Evolutionary conservation across 441 rosid species (phyloP).

Genomic region (Populus hybrid): DNA sequence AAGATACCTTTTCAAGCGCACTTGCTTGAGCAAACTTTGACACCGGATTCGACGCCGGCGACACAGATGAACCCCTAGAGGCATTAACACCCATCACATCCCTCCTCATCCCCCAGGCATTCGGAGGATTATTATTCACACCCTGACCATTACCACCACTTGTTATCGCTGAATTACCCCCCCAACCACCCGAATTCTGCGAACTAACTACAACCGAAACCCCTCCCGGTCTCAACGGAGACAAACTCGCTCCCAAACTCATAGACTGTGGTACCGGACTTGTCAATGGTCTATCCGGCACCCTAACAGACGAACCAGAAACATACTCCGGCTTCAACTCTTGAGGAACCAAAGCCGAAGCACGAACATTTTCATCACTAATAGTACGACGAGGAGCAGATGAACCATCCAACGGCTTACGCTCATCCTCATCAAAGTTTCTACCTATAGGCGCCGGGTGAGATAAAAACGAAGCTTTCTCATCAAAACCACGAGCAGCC

Average conservation of each 20-base stretch:
- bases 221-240: background rate
- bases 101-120: slow-evolving; percentile 20
- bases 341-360: background rate
- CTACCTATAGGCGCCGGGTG: slow-evolving; percentile 19
- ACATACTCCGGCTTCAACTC: slow-evolving; percentile 6
- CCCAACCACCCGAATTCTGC: background rate
- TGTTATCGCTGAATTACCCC: background rate
- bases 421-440: slow-evolving; percentile 33
- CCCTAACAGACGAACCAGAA: slow-evolving; percentile 8
- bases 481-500: slow-evolving; percentile 12
- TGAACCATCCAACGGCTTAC: slow-evolving; percentile 18
- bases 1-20: slow-evolving; percentile 25
- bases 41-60: slow-evolving; percentile 1
- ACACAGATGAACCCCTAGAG: background rate
- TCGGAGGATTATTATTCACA: slow-evolving; percentile 16
- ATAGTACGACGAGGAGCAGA: slow-evolving; percentile 10
- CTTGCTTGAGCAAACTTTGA: slow-evolving; percentile 29
- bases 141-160: slow-evolving; percentile 2
- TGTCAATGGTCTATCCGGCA: slow-evolving; percentile 17
- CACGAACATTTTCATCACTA: slow-evolving; percentile 7
- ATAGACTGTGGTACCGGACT: slow-evolving; percentile 11
- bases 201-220: background rate
- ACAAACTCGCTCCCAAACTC: background rate
- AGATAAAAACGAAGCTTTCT: slow-evolving; percentile 24
- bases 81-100: slow-evolving; percentile 1